phyloP scores from a whole-genome alignment of 1,139 yeast genomes.

The Candida sp. region DNA sequence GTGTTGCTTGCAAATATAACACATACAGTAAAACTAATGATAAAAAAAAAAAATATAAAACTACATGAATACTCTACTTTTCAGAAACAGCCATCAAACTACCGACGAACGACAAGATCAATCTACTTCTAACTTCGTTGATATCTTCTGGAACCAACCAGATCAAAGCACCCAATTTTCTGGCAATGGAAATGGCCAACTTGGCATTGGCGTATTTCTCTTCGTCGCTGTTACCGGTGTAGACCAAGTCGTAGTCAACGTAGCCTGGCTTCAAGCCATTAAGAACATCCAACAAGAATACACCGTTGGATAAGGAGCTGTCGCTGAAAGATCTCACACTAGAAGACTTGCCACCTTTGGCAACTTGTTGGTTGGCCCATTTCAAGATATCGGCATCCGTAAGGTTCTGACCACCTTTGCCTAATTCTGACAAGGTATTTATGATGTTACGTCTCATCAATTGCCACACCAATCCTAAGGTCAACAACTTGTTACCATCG shows the following conservation, averaged over 20 bases:
- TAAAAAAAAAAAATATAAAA: background rate
- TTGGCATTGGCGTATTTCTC: slow-evolving; percentile 94
- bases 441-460: slow-evolving; percentile 96
- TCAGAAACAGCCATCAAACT: slow-evolving; percentile 74
- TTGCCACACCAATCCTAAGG: slow-evolving; percentile 98
- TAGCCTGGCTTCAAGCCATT: slow-evolving; percentile 97
- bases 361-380: slow-evolving; percentile 91
- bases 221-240: slow-evolving; percentile 74
- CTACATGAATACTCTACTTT: slow-evolving; percentile 7
- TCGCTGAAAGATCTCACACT: slow-evolving; percentile 87
- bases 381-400: slow-evolving; percentile 84
- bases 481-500: slow-evolving; percentile 89
- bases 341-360: slow-evolving; percentile 78
- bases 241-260: slow-evolving; percentile 92
- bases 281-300: slow-evolving; percentile 86
- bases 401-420: slow-evolving; percentile 59
- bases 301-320: slow-evolving; percentile 72
- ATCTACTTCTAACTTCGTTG: slow-evolving; percentile 92
- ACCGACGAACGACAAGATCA: slow-evolving; percentile 93
- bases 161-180: slow-evolving; percentile 96
- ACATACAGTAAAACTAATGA: background rate
- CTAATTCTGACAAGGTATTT: slow-evolving; percentile 74
- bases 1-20: background rate
- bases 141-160: slow-evolving; percentile 99
- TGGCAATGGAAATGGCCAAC: slow-evolving; percentile 96